A percentile compares a stretch with the other conserved stretches of the same genome.
phyloP scores from a whole-genome alignment of 768 basidiomycete species.

The Candolleomyces aberdarensis region DNA sequence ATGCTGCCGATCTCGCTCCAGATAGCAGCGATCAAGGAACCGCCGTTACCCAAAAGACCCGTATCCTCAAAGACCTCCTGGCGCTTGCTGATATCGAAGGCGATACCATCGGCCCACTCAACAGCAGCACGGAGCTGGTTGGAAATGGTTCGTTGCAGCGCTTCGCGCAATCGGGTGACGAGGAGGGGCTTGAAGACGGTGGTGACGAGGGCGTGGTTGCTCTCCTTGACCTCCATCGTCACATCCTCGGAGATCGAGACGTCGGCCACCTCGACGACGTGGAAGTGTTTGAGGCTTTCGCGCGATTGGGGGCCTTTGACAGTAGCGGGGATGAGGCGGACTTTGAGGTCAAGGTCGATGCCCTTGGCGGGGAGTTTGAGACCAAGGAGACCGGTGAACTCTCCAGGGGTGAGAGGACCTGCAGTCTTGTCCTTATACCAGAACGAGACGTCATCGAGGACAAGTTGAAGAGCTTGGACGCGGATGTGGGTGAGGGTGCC shows the following conservation, averaged over 20 bases:
- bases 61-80: slow-evolving; percentile 64
- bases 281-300: slow-evolving; percentile 43
- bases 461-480: slow-evolving; percentile 61
- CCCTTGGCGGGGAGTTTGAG: slow-evolving; percentile 65
- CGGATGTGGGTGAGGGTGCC: slow-evolving; percentile 66
- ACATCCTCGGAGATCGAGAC: slow-evolving; percentile 59
- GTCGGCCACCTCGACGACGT: slow-evolving; percentile 52
- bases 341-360: slow-evolving; percentile 63
- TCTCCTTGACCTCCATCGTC: slow-evolving; percentile 50
- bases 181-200: slow-evolving; percentile 64
- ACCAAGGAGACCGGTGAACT: slow-evolving; percentile 60
- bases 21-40: slow-evolving; percentile 52
- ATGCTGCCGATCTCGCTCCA: slow-evolving; percentile 70
- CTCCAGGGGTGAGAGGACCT: slow-evolving; percentile 45
- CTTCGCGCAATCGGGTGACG: slow-evolving; percentile 52
- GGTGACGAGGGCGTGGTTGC: slow-evolving; percentile 61
- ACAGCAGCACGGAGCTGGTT: slow-evolving; percentile 51
- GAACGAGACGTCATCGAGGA: slow-evolving; percentile 66
- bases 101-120: slow-evolving; percentile 52
- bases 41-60: slow-evolving; percentile 44
- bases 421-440: slow-evolving; percentile 65
- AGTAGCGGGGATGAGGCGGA: slow-evolving; percentile 58
- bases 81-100: slow-evolving; percentile 56
- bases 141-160: slow-evolving; percentile 54
- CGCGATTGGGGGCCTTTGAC: slow-evolving; percentile 40